These are phyloP conservation scores for Volvox reticuliferus DNA, from an alignment of 139 green algal genomes.

Conservation along the genomic window DNA sequence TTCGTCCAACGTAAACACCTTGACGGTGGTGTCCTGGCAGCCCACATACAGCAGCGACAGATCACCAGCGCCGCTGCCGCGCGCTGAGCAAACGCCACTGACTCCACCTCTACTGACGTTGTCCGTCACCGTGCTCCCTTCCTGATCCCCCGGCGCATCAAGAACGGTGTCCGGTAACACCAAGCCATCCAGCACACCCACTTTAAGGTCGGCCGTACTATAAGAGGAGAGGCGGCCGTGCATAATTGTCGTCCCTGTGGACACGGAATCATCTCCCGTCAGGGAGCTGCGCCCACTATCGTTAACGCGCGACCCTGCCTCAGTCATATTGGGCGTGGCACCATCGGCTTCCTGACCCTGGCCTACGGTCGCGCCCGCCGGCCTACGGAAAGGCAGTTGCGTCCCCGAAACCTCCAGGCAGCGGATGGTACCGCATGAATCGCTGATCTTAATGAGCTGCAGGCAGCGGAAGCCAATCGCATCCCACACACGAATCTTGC, in stretches of 20 bases:
- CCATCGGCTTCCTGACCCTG: background rate
- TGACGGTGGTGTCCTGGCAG: constrained; percentile 67
- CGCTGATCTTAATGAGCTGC: constrained; percentile 53
- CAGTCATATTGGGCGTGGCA: background rate
- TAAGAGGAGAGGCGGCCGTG: background rate
- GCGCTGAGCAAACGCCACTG: background rate
- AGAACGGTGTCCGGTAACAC: background rate
- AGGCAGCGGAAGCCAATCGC: constrained; percentile 64
- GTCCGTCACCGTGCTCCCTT: background rate
- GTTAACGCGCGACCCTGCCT: no score
- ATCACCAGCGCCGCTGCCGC: background rate
- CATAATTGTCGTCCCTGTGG: background rate
- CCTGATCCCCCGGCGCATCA: background rate
- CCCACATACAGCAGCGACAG: constrained; percentile 57
- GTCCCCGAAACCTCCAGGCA: constrained; percentile 55
- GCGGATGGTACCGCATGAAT: constrained; percentile 61
- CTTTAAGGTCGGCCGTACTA: background rate
- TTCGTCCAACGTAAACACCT: constrained; percentile 47
- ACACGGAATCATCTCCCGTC: background rate
- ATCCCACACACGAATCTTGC: constrained; percentile 82
- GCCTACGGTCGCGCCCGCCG: background rate
- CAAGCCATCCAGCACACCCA: background rate
- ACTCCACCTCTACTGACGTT: no score
- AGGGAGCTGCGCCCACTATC: constrained; percentile 9
- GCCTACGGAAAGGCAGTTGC: background rate